Conservation (phyloP, 2,329 filamentous ascomycete species). For the Cladosporium sp. region DNA sequence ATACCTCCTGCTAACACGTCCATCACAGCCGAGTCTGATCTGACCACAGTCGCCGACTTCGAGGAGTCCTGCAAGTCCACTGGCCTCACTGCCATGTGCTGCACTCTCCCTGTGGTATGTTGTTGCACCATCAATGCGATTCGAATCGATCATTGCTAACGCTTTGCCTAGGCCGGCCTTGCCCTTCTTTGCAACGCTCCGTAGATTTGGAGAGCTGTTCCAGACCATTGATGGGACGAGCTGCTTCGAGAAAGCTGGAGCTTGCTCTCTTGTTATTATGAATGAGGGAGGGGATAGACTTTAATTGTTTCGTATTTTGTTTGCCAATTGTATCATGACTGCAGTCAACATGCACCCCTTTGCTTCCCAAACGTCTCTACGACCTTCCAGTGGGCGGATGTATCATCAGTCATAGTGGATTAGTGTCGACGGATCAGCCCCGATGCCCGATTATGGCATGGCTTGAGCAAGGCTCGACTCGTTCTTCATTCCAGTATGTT, state of each 20-base stretch:
- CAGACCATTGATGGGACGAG: neutral
- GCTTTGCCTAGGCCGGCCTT: slow-evolving; percentile 18
- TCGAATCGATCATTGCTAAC: neutral
- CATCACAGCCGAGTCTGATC: slow-evolving; percentile 16
- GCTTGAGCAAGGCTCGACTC: too few species aligned
- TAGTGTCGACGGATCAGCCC: too few species aligned
- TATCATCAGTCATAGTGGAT: neutral
- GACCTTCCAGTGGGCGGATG: neutral
- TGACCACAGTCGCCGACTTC: slow-evolving; percentile 16
- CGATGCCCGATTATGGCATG: too few species aligned
- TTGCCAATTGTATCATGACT: neutral
- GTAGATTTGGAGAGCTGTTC: neutral
- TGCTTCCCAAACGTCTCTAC: neutral
- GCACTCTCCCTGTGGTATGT: slow-evolving; percentile 24
- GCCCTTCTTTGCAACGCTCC: slow-evolving; percentile 23
- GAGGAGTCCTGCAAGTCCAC: slow-evolving; percentile 18
- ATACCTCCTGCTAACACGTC: neutral
- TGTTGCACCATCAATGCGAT: too few species aligned
- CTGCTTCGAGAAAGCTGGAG: neutral
- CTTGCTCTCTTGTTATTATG: neutral
- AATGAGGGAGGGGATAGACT: neutral
- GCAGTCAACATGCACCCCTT: too few species aligned
- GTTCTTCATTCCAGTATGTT: neutral
- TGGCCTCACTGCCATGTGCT: slow-evolving; percentile 23
- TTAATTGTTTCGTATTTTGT: neutral